Conservation (phyloP, 345 rosid genomes). For the Dipteronia sinensis region DNA sequence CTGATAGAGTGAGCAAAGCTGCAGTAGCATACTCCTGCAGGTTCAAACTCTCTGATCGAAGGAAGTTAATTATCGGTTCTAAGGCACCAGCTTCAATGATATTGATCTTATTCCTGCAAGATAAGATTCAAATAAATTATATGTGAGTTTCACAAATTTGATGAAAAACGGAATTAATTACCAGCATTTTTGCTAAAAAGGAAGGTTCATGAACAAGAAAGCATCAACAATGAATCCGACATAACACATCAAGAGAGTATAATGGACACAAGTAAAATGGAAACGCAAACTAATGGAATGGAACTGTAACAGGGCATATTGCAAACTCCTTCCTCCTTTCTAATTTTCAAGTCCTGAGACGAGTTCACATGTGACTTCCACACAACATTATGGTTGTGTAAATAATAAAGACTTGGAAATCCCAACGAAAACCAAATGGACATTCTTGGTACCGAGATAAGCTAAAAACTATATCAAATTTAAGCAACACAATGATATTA, state of each 20-base stretch:
- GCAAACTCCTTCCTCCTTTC: neutral
- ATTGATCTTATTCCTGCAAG: slow-evolving; percentile 79
- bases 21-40: slow-evolving; percentile 86
- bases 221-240: neutral
- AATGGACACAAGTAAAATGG: neutral
- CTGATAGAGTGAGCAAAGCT: slow-evolving; percentile 84
- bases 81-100: slow-evolving; percentile 95
- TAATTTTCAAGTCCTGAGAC: neutral
- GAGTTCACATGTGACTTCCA: neutral
- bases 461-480: neutral
- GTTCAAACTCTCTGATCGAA: slow-evolving; percentile 55
- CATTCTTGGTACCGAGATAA: neutral
- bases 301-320: neutral
- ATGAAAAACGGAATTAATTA: neutral
- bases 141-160: slow-evolving; percentile 22
- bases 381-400: neutral
- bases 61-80: slow-evolving; percentile 69
- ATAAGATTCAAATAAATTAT: slow-evolving; percentile 18
- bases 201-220: neutral
- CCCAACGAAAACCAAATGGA: neutral
- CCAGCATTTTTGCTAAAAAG: neutral
- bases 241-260: neutral
- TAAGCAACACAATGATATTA: neutral
- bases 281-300: neutral
- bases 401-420: neutral